Conservation (phyloP, 805 yeast species). For the Hanseniaspora jakobsenii region DNA sequence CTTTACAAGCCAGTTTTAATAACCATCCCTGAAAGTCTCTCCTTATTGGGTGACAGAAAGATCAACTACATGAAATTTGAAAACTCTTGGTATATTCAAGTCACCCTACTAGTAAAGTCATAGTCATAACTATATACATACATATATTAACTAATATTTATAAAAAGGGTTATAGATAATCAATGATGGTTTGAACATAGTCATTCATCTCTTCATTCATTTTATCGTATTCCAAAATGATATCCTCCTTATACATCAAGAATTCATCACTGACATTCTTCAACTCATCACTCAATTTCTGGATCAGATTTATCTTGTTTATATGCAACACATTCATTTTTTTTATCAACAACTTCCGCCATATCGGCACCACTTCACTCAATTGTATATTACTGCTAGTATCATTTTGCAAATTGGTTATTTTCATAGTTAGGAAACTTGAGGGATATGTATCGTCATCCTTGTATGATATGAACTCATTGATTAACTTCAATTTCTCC, state of each 20-base stretch:
- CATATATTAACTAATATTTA: too few species aligned
- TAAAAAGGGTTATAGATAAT: not conserved
- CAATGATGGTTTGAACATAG: slow-evolving; percentile 10
- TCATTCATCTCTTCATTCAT: slow-evolving; percentile 14
- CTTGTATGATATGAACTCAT: not conserved
- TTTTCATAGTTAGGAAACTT: not conserved
- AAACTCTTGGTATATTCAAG: slow-evolving; percentile 11
- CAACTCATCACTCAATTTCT: not conserved
- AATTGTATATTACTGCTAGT: not conserved
- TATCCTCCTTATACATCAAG: slow-evolving; percentile 3
- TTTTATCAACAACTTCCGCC: slow-evolving; percentile 8
- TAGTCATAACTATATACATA: too few species aligned
- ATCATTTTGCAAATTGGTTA: not conserved
- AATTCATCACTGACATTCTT: not conserved
- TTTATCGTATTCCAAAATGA: slow-evolving; percentile 4
- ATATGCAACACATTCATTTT: slow-evolving; percentile 7
- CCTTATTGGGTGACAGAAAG: not conserved
- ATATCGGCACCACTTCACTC: not conserved
- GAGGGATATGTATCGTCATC: not conserved
- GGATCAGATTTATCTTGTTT: not conserved
- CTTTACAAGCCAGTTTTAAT: slow-evolving; percentile 7
- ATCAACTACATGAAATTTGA: not conserved
- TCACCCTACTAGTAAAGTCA: not conserved
- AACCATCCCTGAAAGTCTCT: slow-evolving; percentile 6
- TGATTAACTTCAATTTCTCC: not conserved